Percentiles rank a stretch among this genome's conserved stretches.
Conservation (phyloP, 2,329 filamentous ascomycete genomes). For the Beauveria sp. region DNA sequence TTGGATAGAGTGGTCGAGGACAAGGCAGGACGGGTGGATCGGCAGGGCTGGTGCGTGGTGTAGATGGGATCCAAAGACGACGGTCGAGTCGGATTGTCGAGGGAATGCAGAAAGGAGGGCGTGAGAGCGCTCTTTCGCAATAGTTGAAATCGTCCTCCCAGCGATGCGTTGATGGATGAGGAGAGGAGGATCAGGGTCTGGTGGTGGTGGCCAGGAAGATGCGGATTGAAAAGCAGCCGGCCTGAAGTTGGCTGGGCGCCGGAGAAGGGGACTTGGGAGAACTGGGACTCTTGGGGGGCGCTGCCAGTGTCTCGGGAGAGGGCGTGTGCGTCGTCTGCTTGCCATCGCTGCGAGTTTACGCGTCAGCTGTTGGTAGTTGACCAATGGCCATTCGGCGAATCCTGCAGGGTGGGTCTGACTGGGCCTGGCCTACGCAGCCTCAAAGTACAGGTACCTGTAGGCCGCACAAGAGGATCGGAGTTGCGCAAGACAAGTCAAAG, state of each 20-base stretch:
- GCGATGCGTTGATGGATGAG: slow-evolving; percentile 8
- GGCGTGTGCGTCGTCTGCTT: slow-evolving; percentile 12
- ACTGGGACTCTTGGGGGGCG: neutral
- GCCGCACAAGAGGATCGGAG: too few relatives aligned
- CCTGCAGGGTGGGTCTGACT: neutral
- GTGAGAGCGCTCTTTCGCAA: slow-evolving; percentile 5
- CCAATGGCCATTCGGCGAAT: slow-evolving; percentile 17
- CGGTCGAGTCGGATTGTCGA: slow-evolving; percentile 3
- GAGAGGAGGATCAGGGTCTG: neutral
- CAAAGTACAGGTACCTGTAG: slow-evolving; percentile 9
- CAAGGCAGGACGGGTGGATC: slow-evolving; percentile 2
- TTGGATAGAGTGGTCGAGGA: neutral
- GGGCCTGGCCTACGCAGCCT: slow-evolving; percentile 11
- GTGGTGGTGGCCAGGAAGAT: neutral
- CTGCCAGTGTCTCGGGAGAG: slow-evolving; percentile 12
- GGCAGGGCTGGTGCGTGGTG: neutral
- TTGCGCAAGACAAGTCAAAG: neutral
- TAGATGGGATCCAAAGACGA: neutral
- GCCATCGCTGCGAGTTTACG: slow-evolving; percentile 19
- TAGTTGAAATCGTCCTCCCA: slow-evolving; percentile 3
- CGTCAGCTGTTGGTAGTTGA: slow-evolving; percentile 22
- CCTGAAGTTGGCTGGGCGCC: neutral
- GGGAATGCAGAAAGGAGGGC: slow-evolving; percentile 1
- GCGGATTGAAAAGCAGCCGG: slow-evolving; percentile 7
- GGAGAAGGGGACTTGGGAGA: slow-evolving; percentile 2